Evolutionary conservation across 805 yeast genomes (phyloP).

Genomic region (Candida namnaoensis): DNA sequence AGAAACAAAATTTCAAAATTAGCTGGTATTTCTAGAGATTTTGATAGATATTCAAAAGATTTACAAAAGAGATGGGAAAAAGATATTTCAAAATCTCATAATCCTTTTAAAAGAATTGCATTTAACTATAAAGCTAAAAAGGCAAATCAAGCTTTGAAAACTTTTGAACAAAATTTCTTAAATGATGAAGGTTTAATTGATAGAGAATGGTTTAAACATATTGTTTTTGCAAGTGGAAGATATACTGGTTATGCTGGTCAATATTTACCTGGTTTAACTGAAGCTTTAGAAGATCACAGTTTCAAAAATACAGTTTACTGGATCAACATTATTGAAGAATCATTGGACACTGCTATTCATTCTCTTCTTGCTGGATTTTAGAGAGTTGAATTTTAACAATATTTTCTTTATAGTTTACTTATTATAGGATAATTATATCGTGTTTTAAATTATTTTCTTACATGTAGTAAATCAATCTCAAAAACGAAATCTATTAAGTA

Average conservation of each 20-base stretch:
- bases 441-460: too few relatives aligned
- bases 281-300: conserved; percentile 41
- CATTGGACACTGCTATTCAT: conserved; percentile 2
- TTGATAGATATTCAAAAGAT: conserved; percentile 15
- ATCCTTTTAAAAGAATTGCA: conserved; percentile 21
- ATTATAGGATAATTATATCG: too few relatives aligned
- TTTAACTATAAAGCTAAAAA: conserved; percentile 16
- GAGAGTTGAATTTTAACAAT: too few relatives aligned
- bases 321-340: conserved; percentile 14
- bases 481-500: too few relatives aligned
- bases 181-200: conserved; percentile 34
- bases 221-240: conserved; percentile 44
- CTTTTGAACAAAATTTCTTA: conserved; percentile 36
- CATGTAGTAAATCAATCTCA: too few relatives aligned
- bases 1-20: conserved; percentile 17
- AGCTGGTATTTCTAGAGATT: conserved; percentile 11
- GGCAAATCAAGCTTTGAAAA: conserved; percentile 27
- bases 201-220: conserved; percentile 47
- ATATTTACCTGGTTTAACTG: conserved; percentile 41
- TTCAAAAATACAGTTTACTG: conserved; percentile 20
- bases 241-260: conserved; percentile 51
- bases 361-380: background rate
- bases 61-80: conserved; percentile 20
- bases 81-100: conserved; percentile 16
- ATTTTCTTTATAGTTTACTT: too few relatives aligned